A percentile compares a stretch with the other conserved stretches of the same genome.
Evolutionary conservation across 345 rosid genomes (phyloP).

Genomic region (Ailanthus altissimus): DNA sequence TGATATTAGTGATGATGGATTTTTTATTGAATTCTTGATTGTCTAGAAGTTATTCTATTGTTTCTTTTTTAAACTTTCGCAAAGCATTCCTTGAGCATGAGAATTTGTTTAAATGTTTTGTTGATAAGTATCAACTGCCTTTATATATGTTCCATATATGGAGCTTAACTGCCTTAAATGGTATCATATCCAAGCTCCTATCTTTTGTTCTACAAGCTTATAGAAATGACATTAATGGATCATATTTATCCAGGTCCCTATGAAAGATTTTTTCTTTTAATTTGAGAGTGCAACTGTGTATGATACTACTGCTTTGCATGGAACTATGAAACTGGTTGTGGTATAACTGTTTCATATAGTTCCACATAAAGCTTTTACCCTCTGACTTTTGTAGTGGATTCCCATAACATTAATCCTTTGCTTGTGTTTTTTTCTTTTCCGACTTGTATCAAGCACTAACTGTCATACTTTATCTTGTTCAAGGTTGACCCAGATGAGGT

Average conservation of each 20-base stretch:
- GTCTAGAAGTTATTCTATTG: neutral
- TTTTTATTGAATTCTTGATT: neutral
- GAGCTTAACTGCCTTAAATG: neutral
- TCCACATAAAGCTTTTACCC: neutral
- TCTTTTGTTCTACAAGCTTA: neutral
- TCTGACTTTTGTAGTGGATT: neutral
- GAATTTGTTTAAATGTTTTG: neutral
- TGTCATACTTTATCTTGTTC: neutral
- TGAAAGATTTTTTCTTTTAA: neutral
- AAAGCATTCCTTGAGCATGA: neutral
- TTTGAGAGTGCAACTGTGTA: neutral
- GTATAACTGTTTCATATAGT: neutral
- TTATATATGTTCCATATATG: neutral
- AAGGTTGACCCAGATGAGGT: constrained; percentile 70
- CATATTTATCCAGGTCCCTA: neutral
- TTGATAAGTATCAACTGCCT: neutral
- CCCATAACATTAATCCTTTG: neutral
- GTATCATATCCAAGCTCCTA: neutral
- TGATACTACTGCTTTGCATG: neutral
- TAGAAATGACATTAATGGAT: neutral
- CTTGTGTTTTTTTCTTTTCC: neutral
- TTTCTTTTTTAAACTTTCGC: neutral
- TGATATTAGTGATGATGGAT: neutral
- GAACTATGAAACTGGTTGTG: neutral
- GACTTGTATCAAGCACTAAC: neutral